Conservation (phyloP, 2,329 filamentous ascomycete genomes). For the Pseudogymnoascus sp. region DNA sequence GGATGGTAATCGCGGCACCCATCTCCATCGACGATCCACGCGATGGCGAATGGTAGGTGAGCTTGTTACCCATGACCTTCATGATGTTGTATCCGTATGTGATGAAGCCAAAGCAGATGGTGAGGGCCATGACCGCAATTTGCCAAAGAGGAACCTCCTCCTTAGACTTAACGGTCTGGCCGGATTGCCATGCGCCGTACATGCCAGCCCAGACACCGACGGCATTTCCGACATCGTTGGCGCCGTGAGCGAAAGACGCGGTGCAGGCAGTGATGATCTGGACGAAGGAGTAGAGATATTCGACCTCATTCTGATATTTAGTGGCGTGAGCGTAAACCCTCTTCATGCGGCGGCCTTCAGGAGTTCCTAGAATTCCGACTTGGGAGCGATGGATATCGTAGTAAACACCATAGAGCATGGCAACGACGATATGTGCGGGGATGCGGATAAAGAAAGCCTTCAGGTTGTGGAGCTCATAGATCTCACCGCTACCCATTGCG, state of each 20-base stretch:
- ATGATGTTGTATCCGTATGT: conserved; percentile 82
- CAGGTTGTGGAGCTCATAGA: conserved; percentile 70
- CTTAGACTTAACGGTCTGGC: conserved; percentile 53
- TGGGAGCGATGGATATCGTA: conserved; percentile 79
- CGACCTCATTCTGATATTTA: conserved; percentile 64
- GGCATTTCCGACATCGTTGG: conserved; percentile 70
- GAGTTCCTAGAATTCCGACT: conserved; percentile 61
- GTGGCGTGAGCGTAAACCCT: conserved; percentile 56
- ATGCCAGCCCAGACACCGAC: conserved; percentile 65
- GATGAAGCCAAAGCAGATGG: conserved; percentile 59
- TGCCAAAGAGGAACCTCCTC: conserved; percentile 68
- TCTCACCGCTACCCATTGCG: conserved; percentile 62
- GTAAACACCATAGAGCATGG: conserved; percentile 64
- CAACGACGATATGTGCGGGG: conserved; percentile 59
- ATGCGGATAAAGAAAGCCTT: conserved; percentile 55
- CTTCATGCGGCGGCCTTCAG: conserved; percentile 65
- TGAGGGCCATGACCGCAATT: conserved; percentile 59
- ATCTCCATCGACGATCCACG: conserved; percentile 68
- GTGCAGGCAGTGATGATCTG: conserved; percentile 47
- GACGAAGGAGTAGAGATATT: conserved; percentile 51
- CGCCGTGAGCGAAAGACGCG: conserved; percentile 54
- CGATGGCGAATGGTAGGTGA: conserved; percentile 60
- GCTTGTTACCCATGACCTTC: conserved; percentile 80
- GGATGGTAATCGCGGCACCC: conserved; percentile 69
- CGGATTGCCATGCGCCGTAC: conserved; percentile 60